Conservation (phyloP, 2,329 filamentous ascomycete species). For the Fusarium sp. region DNA sequence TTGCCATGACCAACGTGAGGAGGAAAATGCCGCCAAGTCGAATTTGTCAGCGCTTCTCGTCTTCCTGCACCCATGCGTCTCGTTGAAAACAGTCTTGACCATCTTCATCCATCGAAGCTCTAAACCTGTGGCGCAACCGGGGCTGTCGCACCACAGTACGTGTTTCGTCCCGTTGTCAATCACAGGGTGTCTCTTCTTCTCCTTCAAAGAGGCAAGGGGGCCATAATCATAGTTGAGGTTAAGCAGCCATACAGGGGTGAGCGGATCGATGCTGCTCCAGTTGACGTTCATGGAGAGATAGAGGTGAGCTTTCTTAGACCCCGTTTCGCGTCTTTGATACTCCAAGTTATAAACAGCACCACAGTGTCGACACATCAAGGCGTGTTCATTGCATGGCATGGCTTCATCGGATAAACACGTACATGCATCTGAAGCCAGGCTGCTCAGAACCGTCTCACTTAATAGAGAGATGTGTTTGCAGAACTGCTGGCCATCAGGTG, state of each 20-base stretch:
- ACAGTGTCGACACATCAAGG: not conserved
- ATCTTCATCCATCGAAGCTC: constrained; percentile 9
- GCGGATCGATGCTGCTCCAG: not conserved
- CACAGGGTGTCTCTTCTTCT: not conserved
- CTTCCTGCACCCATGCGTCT: not conserved
- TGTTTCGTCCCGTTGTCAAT: not conserved
- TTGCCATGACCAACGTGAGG: not conserved
- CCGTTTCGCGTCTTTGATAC: not conserved
- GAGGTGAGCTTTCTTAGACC: not conserved
- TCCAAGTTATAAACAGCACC: not conserved
- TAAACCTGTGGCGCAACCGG: not conserved
- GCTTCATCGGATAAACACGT: not conserved
- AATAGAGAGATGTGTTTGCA: not conserved
- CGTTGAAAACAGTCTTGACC: not conserved
- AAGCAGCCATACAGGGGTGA: constrained; percentile 1
- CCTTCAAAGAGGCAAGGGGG: too few species aligned
- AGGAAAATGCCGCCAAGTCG: not conserved
- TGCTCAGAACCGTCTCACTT: not conserved
- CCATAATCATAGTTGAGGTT: not conserved
- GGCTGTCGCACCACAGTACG: not conserved
- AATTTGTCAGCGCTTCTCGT: not conserved
- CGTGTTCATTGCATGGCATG: not conserved
- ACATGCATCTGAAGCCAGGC: not conserved
- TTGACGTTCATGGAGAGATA: not conserved
- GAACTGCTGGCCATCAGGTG: not conserved